Evolutionary conservation across 257 asterid species (phyloP), one percentile per base, ranked within the genome.

Genomic region (Gentiana straminea): DNA sequence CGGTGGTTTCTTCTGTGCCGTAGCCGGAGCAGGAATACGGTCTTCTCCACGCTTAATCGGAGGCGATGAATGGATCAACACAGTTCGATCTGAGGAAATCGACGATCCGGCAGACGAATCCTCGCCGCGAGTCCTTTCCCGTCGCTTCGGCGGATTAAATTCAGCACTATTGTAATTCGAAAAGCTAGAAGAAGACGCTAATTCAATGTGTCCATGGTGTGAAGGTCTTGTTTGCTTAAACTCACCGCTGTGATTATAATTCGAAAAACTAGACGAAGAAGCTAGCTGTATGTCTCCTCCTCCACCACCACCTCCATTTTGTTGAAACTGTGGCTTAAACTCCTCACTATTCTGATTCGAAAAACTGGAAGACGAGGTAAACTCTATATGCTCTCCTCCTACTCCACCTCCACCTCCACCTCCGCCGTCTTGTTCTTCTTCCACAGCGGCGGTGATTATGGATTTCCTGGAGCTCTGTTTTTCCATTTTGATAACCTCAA

Each of bases 101-200:
- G 84, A 77, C 33, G 82, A 81, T 49, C 75, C 67, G 38, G 68
- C 68, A n/a, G 92, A 77, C 7, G 95, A 83, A 36, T 62, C 66
- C 8, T 41, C 46, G 5, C 9, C 9, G 9, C 10, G 46, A 41
- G 46, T 4, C 59, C 58, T 67, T 24, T 51, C 55, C 66, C 66
- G 81, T 48, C 75, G 78, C 0, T 82, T 75, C 13, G 70, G 75
- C 3, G 70, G 62, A 63, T 79, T 77, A 67, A 73, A 80, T 41
- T 58, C 86, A 13, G 65, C 73, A 36, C 69, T 60, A 65, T 51
- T 74, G 61, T 79, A 68, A 66, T 68, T 68, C 32, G 58, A 50
- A 13, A 9, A 51, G n/a, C 57, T 24, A 47, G 66, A 8, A 39
- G 56, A 36, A 8, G 60, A 43, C 13, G 15, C 61, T 13, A 57